Base-by-base conservation (phyloP, 345 rosid genomes). In the Balakata baccata region DNA sequence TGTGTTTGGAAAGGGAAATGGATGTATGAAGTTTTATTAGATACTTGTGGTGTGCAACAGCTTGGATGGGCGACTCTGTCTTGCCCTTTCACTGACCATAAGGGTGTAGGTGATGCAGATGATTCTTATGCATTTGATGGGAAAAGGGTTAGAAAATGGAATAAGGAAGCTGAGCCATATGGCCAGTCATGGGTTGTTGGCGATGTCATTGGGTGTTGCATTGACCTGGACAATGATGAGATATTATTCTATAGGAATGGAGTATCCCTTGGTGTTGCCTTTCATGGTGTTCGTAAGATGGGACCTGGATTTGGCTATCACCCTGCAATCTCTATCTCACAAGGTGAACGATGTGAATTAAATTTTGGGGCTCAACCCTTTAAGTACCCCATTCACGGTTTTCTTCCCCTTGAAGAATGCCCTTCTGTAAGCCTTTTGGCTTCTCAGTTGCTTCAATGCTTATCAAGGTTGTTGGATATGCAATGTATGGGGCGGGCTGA, bases 111-210 rank as follows among this genome's bases (percentile, higher is more conserved):
- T 46, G 98, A 95, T 86, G 95, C 94, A 43, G 97, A 92, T 75
- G 97, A 95, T 89, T 95, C 99, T 1, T 95, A 92, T 86, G 99
- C 99, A 66, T 95, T 88, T 81, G 99, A 95, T 85, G 99, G 99
- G 66, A 84, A 87, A 80, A 87, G 99, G 77, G 94, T 90, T 49
- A 87, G 86, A 72, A 95, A 95, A 80, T 92, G 99, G 98, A 95
- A 87, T 70, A 90, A 90, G 78, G 84, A 90, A 63, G 84, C 85
- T 54, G 86, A 88, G 71, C 84, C 86, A 52, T 95, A 95, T 74
- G 99, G 99, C 45, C 98, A 92, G 66, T 74, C 90, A 14, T 95
- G 99, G 99, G 96, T 90, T 53, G 85, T 85, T 71, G 97, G 98
- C 61, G 99, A 95, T 77, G 85, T 92, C 54, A 95, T 95, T 52